Base-by-base conservation (phyloP, 352 stramenopile species). In the Pythium monospermum region DNA sequence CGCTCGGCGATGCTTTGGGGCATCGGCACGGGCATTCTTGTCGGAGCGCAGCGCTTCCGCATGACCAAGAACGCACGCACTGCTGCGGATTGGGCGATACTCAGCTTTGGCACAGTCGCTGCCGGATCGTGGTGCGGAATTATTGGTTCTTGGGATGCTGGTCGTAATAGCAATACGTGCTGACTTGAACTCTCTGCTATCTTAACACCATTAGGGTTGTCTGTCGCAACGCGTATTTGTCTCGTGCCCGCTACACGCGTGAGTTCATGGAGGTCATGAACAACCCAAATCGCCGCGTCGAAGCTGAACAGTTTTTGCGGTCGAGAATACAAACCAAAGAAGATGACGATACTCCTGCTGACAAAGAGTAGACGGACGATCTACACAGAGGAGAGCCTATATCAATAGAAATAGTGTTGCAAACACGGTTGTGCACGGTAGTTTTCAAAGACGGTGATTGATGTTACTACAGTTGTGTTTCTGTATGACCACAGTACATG, bases 181-280 rank as follows among this genome's bases (percentile, higher is more conserved):
- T n/a, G n/a, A n/a, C n/a, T n/a, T n/a, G n/a, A n/a, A n/a, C n/a
- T n/a, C 26, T 3, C 12, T 10, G 4, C 4, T 32, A n/a, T 30
- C 31, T 10, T 42, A 15, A 18, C 8, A 27, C 22, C 7, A 30
- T 21, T 36, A 89, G 82, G 70, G 21, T 87, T 22, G 64, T 91
- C 26, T 94, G 83, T 32, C 64, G 69, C 23, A 59, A 71, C 21
- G 57, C 74, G 47, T 81, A 90, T 53, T 49, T 76, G 28, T 56
- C 64, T 15, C 70, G 72, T 38, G 59, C 71, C 27, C 65, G 49
- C 21, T 78, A 89, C 65, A 91, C 74, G 30, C 75, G 80, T 4
- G 56, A 87, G 41, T 91, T 91, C 60, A 91, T 91, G 79, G 79
- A 88, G 41, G 64, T 80, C 8, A 91, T 91, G 79, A 91, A 91